Percentiles rank a stretch among this genome's conserved stretches.
phyloP scores from a whole-genome alignment of 2,329 filamentous ascomycete genomes.

The Xylariales sp. region DNA sequence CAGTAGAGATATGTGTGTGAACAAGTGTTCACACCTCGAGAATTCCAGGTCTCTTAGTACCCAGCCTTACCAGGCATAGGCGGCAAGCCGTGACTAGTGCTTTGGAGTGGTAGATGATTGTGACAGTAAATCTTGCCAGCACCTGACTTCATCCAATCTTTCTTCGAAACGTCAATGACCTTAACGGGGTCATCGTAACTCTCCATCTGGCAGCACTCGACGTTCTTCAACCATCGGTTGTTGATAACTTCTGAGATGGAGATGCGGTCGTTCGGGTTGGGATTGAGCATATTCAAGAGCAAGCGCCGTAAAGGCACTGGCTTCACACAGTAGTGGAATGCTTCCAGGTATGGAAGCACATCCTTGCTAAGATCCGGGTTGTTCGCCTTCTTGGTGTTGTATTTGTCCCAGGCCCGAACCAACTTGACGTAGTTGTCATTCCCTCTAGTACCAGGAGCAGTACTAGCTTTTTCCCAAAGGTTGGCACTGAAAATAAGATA shows the following conservation, averaged over 20 bases:
- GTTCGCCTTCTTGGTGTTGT: slow-evolving; percentile 49
- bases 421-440: slow-evolving; percentile 61
- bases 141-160: slow-evolving; percentile 36
- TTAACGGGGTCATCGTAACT: slow-evolving; percentile 58
- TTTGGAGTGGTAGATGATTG: slow-evolving; percentile 50
- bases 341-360: slow-evolving; percentile 61
- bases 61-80: slow-evolving; percentile 54
- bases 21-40: not conserved
- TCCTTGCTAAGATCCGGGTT: slow-evolving; percentile 44
- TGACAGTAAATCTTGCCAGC: slow-evolving; percentile 54
- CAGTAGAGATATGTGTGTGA: not conserved
- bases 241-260: slow-evolving; percentile 64
- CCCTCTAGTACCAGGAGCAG: slow-evolving; percentile 35
- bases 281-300: slow-evolving; percentile 78
- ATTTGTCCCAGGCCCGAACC: slow-evolving; percentile 63
- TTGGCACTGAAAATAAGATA: slow-evolving; percentile 68
- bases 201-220: slow-evolving; percentile 77
- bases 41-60: slow-evolving; percentile 30
- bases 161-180: slow-evolving; percentile 59
- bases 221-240: slow-evolving; percentile 67
- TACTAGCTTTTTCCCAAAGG: slow-evolving; percentile 65
- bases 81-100: slow-evolving; percentile 40
- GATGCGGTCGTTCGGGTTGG: slow-evolving; percentile 66
- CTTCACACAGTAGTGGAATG: slow-evolving; percentile 62
- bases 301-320: slow-evolving; percentile 66